Evolutionary conservation across 2,329 filamentous ascomycete species (phyloP).

Genomic region (Lasiodiplodia hormozganensis): DNA sequence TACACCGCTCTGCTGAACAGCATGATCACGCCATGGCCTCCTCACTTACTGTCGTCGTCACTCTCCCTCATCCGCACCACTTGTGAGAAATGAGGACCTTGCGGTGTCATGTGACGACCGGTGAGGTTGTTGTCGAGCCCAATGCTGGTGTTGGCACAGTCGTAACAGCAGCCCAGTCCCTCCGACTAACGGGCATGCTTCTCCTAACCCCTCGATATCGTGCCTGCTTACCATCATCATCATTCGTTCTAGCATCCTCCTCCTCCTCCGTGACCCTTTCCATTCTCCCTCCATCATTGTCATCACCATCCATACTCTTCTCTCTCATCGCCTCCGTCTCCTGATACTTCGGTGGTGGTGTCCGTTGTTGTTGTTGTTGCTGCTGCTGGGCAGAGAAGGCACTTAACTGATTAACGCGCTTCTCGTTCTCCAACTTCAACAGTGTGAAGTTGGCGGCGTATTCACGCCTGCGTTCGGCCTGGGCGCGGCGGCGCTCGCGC

Average conservation of each 20-base stretch:
- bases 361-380: not conserved
- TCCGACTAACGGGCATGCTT: slow-evolving; percentile 7
- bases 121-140: not conserved
- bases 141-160: not conserved
- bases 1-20: not conserved
- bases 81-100: not conserved
- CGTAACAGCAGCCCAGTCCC: slow-evolving; percentile 4
- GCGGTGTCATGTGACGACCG: not conserved
- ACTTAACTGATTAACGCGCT: slow-evolving; percentile 14
- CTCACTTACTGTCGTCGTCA: not conserved
- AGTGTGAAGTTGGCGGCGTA: slow-evolving; percentile 21
- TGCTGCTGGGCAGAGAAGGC: not conserved
- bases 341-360: not conserved
- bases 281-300: not conserved
- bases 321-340: not conserved
- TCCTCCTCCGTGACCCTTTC: not conserved
- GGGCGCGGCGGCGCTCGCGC: slow-evolving; percentile 12
- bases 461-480: slow-evolving; percentile 8
- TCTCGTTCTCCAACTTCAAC: slow-evolving; percentile 11
- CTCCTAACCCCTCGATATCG: not conserved
- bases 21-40: not conserved
- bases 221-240: not conserved
- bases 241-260: not conserved
- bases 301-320: not conserved
- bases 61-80: not conserved